A percentile compares a stretch with the other conserved stretches of the same genome.
Evolutionary conservation across 1,139 yeast species (phyloP).

Genomic region (Barnettozyma hawaiiensis): DNA sequence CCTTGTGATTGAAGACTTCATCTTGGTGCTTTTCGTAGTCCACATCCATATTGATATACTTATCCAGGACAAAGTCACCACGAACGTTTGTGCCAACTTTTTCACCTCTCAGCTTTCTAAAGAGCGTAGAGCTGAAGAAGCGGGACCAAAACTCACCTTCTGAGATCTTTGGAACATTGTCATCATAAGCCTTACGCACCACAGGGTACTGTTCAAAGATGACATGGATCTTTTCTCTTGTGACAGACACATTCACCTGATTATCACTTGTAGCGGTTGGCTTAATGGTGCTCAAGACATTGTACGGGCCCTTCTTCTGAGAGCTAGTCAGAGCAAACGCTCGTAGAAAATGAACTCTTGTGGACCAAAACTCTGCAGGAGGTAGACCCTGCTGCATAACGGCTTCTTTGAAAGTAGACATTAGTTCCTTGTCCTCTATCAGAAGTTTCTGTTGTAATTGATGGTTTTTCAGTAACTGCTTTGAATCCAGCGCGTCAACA

Average conservation of each 20-base stretch:
- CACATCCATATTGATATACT: slow-evolving; percentile 63
- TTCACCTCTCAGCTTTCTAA: slow-evolving; percentile 86
- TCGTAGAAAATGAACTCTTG: slow-evolving; percentile 71
- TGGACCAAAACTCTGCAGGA: slow-evolving; percentile 83
- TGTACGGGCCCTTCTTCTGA: slow-evolving; percentile 90
- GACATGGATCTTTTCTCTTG: slow-evolving; percentile 84
- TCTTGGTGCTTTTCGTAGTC: slow-evolving; percentile 38
- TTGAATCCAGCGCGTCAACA: slow-evolving; percentile 41
- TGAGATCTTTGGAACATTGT: slow-evolving; percentile 79
- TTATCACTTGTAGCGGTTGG: slow-evolving; percentile 89
- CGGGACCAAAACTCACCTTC: slow-evolving; percentile 98
- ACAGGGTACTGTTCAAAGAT: slow-evolving; percentile 92
- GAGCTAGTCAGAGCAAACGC: slow-evolving; percentile 80
- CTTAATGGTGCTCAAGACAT: slow-evolving; percentile 86
- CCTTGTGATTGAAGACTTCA: slow-evolving; percentile 34
- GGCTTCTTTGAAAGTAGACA: slow-evolving; percentile 78
- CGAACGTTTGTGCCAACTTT: slow-evolving; percentile 68
- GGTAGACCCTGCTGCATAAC: slow-evolving; percentile 76
- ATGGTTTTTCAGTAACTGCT: slow-evolving; percentile 56
- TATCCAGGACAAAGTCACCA: slow-evolving; percentile 81
- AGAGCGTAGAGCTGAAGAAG: slow-evolving; percentile 83
- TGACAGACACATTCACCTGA: slow-evolving; percentile 85
- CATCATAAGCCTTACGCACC: slow-evolving; percentile 84
- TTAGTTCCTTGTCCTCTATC: slow-evolving; percentile 61
- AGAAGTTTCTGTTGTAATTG: slow-evolving; percentile 75